phyloP scores from a whole-genome alignment of 208 protist species.

The Crithidia brevicula region DNA sequence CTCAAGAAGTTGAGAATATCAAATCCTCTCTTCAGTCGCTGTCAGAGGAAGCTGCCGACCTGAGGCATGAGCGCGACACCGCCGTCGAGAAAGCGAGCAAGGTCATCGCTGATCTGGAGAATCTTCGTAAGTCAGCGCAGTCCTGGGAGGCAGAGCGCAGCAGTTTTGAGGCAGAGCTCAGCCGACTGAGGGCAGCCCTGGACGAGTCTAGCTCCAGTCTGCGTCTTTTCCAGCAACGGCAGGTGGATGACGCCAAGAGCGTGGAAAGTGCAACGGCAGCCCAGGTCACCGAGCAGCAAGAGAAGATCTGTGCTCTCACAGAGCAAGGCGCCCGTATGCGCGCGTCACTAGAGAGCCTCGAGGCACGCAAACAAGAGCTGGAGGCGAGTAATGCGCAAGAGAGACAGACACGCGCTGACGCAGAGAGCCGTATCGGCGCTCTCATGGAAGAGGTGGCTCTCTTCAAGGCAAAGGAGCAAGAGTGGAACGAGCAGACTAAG shows the following conservation, averaged over 20 bases:
- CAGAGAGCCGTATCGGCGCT: background rate
- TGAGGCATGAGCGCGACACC: background rate
- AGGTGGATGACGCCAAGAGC: background rate
- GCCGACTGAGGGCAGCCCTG: background rate
- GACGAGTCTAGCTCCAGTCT: background rate
- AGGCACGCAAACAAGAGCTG: background rate
- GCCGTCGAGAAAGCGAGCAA: background rate
- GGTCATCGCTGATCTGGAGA: background rate
- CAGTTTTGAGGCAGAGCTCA: background rate
- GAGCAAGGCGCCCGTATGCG: background rate
- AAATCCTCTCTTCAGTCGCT: constrained; percentile 11
- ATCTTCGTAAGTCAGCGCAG: background rate
- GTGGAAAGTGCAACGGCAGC: background rate
- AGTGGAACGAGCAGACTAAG: background rate
- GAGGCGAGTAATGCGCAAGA: background rate
- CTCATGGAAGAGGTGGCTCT: background rate
- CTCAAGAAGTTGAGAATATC: background rate
- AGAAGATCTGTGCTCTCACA: background rate
- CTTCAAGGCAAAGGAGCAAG: background rate
- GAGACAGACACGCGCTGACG: background rate
- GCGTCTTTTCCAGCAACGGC: background rate
- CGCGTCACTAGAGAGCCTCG: background rate
- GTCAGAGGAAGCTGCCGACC: background rate
- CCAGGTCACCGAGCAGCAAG: background rate
- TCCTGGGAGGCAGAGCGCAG: constrained; percentile 2